Evolutionary conservation across 1,284 basidiomycete species (phyloP), one percentile per base, ranked within the genome.

Genomic region (Xerocomus amazonicus): DNA sequence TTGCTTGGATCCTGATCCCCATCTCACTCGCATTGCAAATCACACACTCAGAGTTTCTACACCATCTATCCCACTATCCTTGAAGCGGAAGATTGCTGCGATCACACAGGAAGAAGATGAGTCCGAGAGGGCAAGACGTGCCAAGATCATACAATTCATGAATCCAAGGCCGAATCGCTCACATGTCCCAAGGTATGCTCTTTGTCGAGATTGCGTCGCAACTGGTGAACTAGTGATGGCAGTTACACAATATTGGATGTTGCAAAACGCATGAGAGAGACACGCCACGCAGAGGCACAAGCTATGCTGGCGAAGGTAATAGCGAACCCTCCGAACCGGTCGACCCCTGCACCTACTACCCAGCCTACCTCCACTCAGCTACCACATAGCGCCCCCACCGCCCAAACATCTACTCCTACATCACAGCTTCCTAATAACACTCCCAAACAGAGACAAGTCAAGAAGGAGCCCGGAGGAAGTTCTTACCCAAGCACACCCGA

Each of bases 141-240:
- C 76, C 27, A 88, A 88, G 73, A 79, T 91, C 47, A 76, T 86
- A 73, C 78, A 84, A 48, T 87, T 82, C 68, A 87, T 88, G 86
- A 79, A 80, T 52, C 85, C 85, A 6, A 76, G 78, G 55, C 66
- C 70, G 41, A 77, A 71, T 45, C 69, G 76, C 40, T 65, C 70
- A 16, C 69, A 70, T 51, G 68, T 69, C 27, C 73, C 78, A 43
- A 78, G 63, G 81, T 84, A 70, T 44, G 65, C 61, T 31, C 40
- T 55, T 48, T 43, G 46, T 39, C 26, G 26, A 35, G 27, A 14
- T 45, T 50, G 13, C 35, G 38, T 16, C 23, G 23, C 50, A 54
- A 32, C 45, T 51, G 46, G 45, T 54, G 16, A 46, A 62, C 37
- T 29, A 14, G 32, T 16, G 9, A 28, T n/a, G 10, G 29, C 42